phyloP scores from a whole-genome alignment of 2,329 filamentous ascomycete genomes.

The Fonsecaea pugnacius region DNA sequence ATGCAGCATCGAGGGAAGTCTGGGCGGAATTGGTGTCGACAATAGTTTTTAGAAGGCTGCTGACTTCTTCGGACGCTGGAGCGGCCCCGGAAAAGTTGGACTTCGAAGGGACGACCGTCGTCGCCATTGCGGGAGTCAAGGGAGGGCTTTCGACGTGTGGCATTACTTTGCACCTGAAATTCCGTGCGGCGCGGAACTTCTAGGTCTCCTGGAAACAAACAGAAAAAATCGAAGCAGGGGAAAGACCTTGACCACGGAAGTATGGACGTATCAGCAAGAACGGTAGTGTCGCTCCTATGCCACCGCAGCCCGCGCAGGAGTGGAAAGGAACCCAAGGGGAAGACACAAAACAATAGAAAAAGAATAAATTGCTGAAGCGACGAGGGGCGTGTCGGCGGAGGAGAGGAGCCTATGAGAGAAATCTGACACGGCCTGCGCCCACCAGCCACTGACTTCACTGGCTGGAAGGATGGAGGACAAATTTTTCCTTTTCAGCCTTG shows the following conservation, averaged over 20 bases:
- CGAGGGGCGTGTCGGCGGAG: neutral
- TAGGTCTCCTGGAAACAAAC: neutral
- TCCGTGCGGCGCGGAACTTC: slow-evolving; percentile 5
- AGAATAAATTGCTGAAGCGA: slow-evolving; percentile 5
- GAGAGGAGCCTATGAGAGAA: slow-evolving; percentile 14
- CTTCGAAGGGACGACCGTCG: slow-evolving; percentile 56
- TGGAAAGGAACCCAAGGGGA: slow-evolving; percentile 6
- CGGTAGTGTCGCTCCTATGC: neutral
- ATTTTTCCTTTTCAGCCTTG: slow-evolving; percentile 26
- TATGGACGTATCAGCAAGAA: neutral
- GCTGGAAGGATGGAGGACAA: slow-evolving; percentile 6
- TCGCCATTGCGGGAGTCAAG: slow-evolving; percentile 30
- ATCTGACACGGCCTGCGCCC: slow-evolving; percentile 30
- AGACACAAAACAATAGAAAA: slow-evolving; percentile 10
- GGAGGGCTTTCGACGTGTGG: slow-evolving; percentile 34
- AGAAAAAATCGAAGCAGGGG: neutral
- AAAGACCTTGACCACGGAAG: neutral
- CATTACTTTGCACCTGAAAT: slow-evolving; percentile 21
- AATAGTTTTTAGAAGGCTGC: slow-evolving; percentile 66
- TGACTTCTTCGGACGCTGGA: slow-evolving; percentile 69
- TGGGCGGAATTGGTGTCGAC: slow-evolving; percentile 72
- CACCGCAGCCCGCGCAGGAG: slow-evolving; percentile 9
- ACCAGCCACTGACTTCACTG: slow-evolving; percentile 8
- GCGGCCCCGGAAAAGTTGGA: slow-evolving; percentile 49
- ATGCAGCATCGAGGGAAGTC: slow-evolving; percentile 70